phyloP scores from a whole-genome alignment of 2,329 filamentous ascomycete species.

The Alternaria burnsii region DNA sequence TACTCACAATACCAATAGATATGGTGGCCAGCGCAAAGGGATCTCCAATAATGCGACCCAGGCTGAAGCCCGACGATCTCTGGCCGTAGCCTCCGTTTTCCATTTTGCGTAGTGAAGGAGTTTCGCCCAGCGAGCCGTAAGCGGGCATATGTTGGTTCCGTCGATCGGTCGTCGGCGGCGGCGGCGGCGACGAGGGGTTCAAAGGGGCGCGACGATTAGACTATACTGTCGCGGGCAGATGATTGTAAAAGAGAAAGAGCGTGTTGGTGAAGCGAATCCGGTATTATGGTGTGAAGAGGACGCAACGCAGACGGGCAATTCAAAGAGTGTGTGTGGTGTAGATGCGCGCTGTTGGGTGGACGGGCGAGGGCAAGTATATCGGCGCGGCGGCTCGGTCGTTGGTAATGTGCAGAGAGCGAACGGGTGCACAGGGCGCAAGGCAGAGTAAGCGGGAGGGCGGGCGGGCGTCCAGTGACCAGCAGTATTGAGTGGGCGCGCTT shows the following conservation, averaged over 20 bases:
- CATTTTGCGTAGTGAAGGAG: constrained; percentile 83
- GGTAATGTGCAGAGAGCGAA: constrained; percentile 4
- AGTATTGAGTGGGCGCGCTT: constrained; percentile 3
- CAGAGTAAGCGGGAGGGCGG: constrained; percentile 10
- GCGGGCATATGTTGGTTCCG: constrained; percentile 66
- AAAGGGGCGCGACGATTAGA: constrained; percentile 10
- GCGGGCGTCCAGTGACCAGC: constrained; percentile 19
- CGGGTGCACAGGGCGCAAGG: constrained; percentile 16
- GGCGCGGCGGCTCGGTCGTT: constrained; percentile 3
- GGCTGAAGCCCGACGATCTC: constrained; percentile 64
- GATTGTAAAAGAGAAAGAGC: neutral
- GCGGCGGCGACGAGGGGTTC: constrained; percentile 52
- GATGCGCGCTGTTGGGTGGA: constrained; percentile 12
- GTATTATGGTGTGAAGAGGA: neutral
- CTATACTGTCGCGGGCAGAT: constrained; percentile 23
- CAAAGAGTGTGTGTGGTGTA: constrained; percentile 9
- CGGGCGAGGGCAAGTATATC: constrained; percentile 13
- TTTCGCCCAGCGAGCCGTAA: constrained; percentile 73
- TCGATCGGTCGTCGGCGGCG: too few species aligned
- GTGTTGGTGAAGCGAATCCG: neutral
- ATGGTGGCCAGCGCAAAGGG: constrained; percentile 95
- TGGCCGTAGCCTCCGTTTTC: constrained; percentile 66
- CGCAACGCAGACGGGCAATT: neutral
- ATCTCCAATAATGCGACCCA: constrained; percentile 93
- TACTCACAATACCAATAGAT: constrained; percentile 86